Evolutionary conservation across 805 yeast genomes (phyloP), one percentile per base, ranked within the genome.

Genomic region (Metschnikowia arizonensis): DNA sequence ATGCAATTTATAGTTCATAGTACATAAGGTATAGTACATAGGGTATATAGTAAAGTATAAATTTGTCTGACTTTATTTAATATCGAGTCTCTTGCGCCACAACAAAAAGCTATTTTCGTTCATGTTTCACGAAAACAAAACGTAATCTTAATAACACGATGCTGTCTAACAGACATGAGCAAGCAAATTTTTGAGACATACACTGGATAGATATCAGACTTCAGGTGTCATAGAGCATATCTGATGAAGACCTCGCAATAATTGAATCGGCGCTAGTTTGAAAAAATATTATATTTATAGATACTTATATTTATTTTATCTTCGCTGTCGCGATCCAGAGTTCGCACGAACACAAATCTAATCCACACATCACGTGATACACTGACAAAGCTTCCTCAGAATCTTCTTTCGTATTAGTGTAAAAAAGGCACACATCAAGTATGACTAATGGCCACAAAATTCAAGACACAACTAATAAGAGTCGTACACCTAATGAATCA

Each of bases 361-460:
- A 14, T 14, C 17, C 31, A 17, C 26, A 37, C 9, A 28, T 37
- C 40, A 37, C 40, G 40, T 37, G 40, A 37, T 19, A 25, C 9
- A 18, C 12, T 12, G 40, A 37, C 28, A 37, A n/a, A 37, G 33
- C 40, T 8, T 18, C 25, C 33, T 19, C 25, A 26, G 33, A 6
- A 12, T 28, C 40, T 26, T 12, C n/a, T 17, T n/a, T 11, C 24
- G 19, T 37, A 7, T n/a, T 17, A 18, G 23, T 28, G 31, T 19
- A 14, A 23, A 14, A 21, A 34, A 15, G 25, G 25, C 17, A 28
- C 32, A 26, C 24, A 28, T 33, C 18, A 11, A 26, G 14, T 12
- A 37, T 37, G 40, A 37, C 40, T n/a, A 28, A 37, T 26, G 40
- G 24, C 40, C 40, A 12, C 24, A 8, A 21, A n/a, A 17, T n/a